Evolutionary conservation across 176 grass and related monocot species (phyloP).

Genomic region (Eragrostis curvula): DNA sequence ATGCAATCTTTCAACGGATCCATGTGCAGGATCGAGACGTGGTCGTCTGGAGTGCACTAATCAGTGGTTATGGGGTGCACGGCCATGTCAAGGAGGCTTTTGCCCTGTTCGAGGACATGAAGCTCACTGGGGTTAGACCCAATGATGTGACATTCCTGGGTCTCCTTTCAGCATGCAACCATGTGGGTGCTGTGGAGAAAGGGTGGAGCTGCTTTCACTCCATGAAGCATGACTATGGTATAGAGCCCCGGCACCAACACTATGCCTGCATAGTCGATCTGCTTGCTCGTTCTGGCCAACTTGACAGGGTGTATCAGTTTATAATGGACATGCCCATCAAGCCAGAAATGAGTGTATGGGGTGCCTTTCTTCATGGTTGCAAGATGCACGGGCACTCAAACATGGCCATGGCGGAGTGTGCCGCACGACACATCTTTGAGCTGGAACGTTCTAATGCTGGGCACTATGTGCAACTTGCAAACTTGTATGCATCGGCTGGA

Average conservation of each 20-base stretch:
- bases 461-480: conserved; percentile 83
- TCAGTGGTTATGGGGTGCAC: conserved; percentile 64
- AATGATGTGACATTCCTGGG: conserved; percentile 75
- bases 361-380: conserved; percentile 71
- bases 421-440: conserved; percentile 62
- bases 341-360: conserved; percentile 72
- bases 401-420: conserved; percentile 57
- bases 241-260: conserved; percentile 70
- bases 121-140: conserved; percentile 47
- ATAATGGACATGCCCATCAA: conserved; percentile 64
- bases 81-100: conserved; percentile 56
- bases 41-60: conserved; percentile 77
- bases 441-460: conserved; percentile 62
- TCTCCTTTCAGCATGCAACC: conserved; percentile 69
- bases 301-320: conserved; percentile 64
- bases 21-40: conserved; percentile 43
- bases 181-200: conserved; percentile 58
- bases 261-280: conserved; percentile 75
- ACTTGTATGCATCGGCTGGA: conserved; percentile 66
- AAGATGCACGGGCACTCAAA: conserved; percentile 57
- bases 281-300: conserved; percentile 64
- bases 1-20: conserved; percentile 55
- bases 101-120: conserved; percentile 65
- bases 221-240: conserved; percentile 58
- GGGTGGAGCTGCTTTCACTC: conserved; percentile 76